Evolutionary conservation across 257 asterid genomes (phyloP).

Genomic region (Fraxinus pennsylvanica): DNA sequence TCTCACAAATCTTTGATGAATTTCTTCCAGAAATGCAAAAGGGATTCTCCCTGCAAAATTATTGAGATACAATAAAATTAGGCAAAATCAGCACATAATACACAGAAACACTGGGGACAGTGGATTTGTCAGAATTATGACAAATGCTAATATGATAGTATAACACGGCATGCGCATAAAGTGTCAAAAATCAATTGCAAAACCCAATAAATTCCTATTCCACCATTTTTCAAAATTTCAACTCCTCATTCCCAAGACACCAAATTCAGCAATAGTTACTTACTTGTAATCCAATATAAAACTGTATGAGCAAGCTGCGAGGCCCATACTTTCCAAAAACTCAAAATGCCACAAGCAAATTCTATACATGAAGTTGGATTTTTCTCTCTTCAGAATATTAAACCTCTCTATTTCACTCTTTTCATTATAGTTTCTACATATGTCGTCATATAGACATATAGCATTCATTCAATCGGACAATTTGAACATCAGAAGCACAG

Average conservation of each 20-base stretch:
- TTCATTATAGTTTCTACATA: neutral
- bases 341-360: neutral
- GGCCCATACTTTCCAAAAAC: neutral
- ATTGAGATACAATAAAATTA: neutral
- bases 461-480: neutral
- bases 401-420: neutral
- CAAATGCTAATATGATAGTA: conserved; percentile 1
- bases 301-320: neutral
- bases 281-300: neutral
- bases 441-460: neutral
- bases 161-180: neutral
- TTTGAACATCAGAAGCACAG: neutral
- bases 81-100: conserved; percentile 16
- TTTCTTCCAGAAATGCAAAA: conserved; percentile 96
- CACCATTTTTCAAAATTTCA: too few species aligned
- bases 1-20: conserved; percentile 93
- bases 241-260: too few species aligned
- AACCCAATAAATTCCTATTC: neutral
- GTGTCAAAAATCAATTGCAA: neutral
- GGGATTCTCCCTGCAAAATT: conserved; percentile 82
- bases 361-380: neutral
- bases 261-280: too few species aligned
- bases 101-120: conserved; percentile 9
- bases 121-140: conserved; percentile 7
- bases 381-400: neutral